Conservation (phyloP, 169 alveolate genomes). For the Cryptosporidium meleagridis region DNA sequence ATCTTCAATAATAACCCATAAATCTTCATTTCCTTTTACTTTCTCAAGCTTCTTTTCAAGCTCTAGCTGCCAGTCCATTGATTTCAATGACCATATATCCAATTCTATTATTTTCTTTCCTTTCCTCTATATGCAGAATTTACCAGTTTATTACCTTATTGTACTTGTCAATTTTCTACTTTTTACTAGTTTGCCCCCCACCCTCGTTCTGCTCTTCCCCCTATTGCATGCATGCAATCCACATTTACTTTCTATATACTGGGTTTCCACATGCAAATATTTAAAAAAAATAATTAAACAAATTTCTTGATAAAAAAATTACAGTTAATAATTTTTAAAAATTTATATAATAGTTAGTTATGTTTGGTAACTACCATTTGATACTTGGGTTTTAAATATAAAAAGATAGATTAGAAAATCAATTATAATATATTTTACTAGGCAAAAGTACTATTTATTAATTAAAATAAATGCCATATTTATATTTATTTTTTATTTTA, state of each 20-base stretch:
- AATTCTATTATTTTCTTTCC: not conserved
- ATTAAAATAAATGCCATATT: not conserved
- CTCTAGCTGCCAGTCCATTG: slow-evolving; percentile 69
- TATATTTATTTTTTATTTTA: not conserved
- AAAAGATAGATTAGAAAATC: not conserved
- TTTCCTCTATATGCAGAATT: not conserved
- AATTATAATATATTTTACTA: not conserved
- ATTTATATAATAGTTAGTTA: not conserved
- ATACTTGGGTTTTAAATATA: not conserved
- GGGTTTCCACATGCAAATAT: not conserved
- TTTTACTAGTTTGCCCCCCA: not conserved
- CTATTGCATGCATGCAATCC: slow-evolving; percentile 28
- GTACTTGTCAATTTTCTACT: not conserved
- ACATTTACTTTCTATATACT: not conserved
- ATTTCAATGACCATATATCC: slow-evolving; percentile 1
- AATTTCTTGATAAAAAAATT: too few relatives aligned
- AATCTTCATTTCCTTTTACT: slow-evolving; percentile 18
- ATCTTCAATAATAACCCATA: slow-evolving; percentile 50
- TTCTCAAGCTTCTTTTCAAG: slow-evolving; percentile 54
- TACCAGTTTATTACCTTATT: not conserved
- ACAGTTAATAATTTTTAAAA: too few relatives aligned
- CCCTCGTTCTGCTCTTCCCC: not conserved
- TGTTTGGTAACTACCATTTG: not conserved
- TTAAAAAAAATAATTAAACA: not conserved
- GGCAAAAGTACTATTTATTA: slow-evolving; percentile 1